Base-by-base conservation (phyloP, 2,329 filamentous ascomycete genomes). In the Hypoxylon sp. region DNA sequence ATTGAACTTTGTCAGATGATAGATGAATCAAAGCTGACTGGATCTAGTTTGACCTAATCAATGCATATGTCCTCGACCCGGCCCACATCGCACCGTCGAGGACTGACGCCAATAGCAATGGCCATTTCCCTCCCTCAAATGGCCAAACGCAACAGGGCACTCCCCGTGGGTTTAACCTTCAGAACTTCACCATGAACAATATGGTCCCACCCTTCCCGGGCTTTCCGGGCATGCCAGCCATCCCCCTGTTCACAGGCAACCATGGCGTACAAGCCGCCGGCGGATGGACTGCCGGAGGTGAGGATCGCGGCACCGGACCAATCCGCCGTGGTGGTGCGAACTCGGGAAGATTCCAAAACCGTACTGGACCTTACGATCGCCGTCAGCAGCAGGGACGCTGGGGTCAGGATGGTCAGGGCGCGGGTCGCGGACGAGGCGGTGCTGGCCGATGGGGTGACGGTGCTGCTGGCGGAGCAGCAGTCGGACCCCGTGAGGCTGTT, bases 41-140 rank as follows among this genome's bases (percentile, higher is more conserved):
- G 33, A 46, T 35, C 22, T 75, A 97, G 94, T 90, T 97, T 74
- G 88, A 92, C 64, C 89, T 98, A 14, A 92, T 99, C 77, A 99
- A 99, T 78, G 90, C 91, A 31, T 99, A 99, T 77, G 94, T 98
- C 33, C 86, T 97, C 48, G 96, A 99, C 76, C 96, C 96, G 44
- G 91, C 95, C 10, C 95, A 97, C 76, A 98, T 99, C 78, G 94
- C 94, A 37, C 94, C 96, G 0, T 97, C 94, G 10, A 89, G 95
- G 63, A 96, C 94, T 17, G 94, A 99, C 82, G 92, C 94, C 39
- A 98, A 97, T 78, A 97, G 92, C 74, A 98, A 98, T 75, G 95
- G 95, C 1, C 95, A 98, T 81, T 98, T 98, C 85, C 94, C 94
- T 1, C 88, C 94, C 46, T 86, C 89, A 52, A 93, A 92, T 74